A percentile compares a stretch with the other conserved stretches of the same genome.
phyloP scores from a whole-genome alignment of 179 eudicot genomes.

The Nepenthes alata region DNA sequence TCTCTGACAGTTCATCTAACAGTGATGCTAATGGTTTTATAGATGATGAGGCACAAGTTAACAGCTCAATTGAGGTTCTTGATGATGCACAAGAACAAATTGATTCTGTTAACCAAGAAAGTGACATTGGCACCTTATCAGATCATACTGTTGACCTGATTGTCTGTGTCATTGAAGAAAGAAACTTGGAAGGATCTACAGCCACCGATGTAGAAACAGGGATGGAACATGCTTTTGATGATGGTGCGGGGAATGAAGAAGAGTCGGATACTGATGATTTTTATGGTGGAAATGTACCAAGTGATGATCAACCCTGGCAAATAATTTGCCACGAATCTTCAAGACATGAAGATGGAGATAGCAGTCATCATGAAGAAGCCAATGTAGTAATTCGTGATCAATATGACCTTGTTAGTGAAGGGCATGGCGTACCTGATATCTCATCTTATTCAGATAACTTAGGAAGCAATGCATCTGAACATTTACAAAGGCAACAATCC shows the following conservation, averaged over 20 bases:
- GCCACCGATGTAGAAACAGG: conserved; percentile 15
- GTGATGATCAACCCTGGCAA: conserved; percentile 9
- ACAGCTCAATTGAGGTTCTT: conserved; percentile 16
- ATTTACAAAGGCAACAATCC: conserved; percentile 16
- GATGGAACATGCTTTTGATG: conserved; percentile 10
- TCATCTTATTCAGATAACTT: conserved; percentile 10
- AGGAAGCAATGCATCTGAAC: conserved; percentile 17
- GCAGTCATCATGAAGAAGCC: conserved; percentile 10
- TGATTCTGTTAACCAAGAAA: conserved; percentile 9
- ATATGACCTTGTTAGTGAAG: conserved; percentile 18
- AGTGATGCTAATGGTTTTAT: conserved; percentile 9
- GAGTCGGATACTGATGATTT: conserved; percentile 6
- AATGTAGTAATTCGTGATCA: conserved; percentile 12
- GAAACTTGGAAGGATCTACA: conserved; percentile 10
- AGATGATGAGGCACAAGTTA: conserved; percentile 17
- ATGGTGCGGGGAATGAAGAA: conserved; percentile 10
- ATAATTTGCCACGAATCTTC: conserved; percentile 18
- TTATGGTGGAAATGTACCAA: not conserved
- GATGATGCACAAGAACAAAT: conserved; percentile 13
- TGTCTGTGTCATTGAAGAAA: conserved; percentile 8
- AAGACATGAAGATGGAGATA: conserved; percentile 15
- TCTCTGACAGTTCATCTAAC: conserved; percentile 17
- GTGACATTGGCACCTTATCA: conserved; percentile 10
- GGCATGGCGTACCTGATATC: conserved; percentile 10
- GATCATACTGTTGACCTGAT: conserved; percentile 5